Percentiles rank a stretch among this genome's conserved stretches.
phyloP scores from a whole-genome alignment of 2,329 filamentous ascomycete species.

The Diaporthe citriasiana region DNA sequence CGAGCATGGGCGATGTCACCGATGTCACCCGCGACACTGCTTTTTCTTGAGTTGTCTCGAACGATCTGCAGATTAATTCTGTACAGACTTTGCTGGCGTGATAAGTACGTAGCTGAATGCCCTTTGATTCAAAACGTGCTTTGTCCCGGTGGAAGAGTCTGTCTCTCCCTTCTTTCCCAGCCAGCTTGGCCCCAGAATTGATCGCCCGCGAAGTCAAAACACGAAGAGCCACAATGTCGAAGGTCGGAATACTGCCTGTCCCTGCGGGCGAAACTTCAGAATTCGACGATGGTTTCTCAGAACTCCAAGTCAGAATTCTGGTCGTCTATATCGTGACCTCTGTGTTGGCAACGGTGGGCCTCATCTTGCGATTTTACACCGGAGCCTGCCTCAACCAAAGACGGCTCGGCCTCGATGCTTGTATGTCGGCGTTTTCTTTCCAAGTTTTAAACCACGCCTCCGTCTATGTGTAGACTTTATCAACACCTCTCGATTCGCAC shows the following conservation, averaged over 20 bases:
- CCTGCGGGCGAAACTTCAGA: constrained; percentile 33
- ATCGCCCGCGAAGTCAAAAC: neutral
- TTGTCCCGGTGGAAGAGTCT: constrained; percentile 8
- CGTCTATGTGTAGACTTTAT: neutral
- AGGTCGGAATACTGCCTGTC: constrained; percentile 36
- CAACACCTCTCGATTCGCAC: too few relatives aligned
- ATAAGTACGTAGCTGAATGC: constrained; percentile 7
- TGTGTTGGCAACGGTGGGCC: constrained; percentile 31
- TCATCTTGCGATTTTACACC: constrained; percentile 37
- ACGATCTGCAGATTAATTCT: constrained; percentile 9
- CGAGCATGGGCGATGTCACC: neutral
- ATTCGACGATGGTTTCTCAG: constrained; percentile 36
- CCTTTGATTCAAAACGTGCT: constrained; percentile 30
- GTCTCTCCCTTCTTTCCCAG: neutral
- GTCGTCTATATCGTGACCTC: constrained; percentile 39
- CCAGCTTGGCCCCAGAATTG: constrained; percentile 18
- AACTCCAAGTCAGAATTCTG: constrained; percentile 38
- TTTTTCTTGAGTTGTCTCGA: constrained; percentile 25
- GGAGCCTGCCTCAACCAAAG: constrained; percentile 36
- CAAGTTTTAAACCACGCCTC: too few relatives aligned
- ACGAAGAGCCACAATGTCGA: constrained; percentile 30
- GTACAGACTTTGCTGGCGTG: neutral
- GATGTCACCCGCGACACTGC: constrained; percentile 3
- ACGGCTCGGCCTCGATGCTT: constrained; percentile 38
- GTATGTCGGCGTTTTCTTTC: constrained; percentile 21